phyloP scores from a whole-genome alignment of 2,329 filamentous ascomycete species.

The Hypocrella siamensis region DNA sequence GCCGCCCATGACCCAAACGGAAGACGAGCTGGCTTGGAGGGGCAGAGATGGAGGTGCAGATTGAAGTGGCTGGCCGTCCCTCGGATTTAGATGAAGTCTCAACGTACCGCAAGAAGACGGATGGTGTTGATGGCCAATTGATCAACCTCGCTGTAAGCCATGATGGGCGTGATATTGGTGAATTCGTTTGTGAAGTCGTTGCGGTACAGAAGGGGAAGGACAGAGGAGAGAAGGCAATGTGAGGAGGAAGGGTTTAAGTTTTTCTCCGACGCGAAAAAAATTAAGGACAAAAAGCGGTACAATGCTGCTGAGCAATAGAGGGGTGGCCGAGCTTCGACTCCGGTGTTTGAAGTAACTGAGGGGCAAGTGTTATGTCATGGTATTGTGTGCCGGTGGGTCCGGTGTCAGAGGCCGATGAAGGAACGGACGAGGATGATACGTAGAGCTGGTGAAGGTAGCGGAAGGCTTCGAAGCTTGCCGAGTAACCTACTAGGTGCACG shows the following conservation, averaged over 20 bases:
- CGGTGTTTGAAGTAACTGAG: conserved; percentile 2
- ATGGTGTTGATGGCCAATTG: conserved; percentile 96
- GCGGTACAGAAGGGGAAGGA: conserved; percentile 5
- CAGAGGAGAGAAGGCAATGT: conserved; percentile 6
- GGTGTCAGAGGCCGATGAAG: conserved; percentile 1
- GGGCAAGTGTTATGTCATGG: conserved; percentile 18
- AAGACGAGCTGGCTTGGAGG: conserved; percentile 10
- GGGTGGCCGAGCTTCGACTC: conserved; percentile 1
- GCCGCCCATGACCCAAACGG: not conserved
- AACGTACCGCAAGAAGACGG: conserved; percentile 81
- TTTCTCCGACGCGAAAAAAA: conserved; percentile 7
- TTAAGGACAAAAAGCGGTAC: conserved; percentile 10
- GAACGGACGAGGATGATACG: not conserved
- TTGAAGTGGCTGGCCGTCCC: too few species aligned
- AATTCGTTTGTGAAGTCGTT: conserved; percentile 6
- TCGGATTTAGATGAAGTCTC: too few species aligned
- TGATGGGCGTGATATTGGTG: conserved; percentile 33
- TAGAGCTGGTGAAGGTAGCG: too few species aligned
- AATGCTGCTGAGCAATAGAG: conserved; percentile 8
- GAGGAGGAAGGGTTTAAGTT: conserved; percentile 9
- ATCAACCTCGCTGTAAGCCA: conserved; percentile 82
- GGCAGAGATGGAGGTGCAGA: conserved; percentile 13
- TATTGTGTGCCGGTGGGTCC: conserved; percentile 4
- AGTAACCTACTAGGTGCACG: too few species aligned
- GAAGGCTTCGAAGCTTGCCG: too few species aligned